Conservation (phyloP, 2,329 filamentous ascomycete species). For the Rosellinia necatrix region DNA sequence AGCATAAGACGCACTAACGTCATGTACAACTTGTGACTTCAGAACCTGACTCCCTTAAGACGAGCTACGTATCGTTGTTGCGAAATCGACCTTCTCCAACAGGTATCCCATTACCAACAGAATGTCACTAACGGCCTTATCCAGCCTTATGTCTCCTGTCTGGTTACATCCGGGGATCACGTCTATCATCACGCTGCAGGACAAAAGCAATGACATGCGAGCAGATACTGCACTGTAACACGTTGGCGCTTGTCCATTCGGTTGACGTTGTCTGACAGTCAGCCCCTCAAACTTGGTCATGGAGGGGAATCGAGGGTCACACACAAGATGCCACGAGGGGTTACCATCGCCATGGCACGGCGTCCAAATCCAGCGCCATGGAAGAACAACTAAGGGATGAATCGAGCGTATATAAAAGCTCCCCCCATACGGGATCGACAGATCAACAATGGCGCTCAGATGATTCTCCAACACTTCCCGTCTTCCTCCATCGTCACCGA, state of each 20-base stretch:
- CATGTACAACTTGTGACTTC: conserved; percentile 13
- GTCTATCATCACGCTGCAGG: conserved; percentile 7
- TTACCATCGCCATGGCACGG: conserved; percentile 9
- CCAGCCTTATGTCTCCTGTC: conserved; percentile 11
- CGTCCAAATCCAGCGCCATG: neutral
- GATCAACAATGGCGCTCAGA: too few species aligned
- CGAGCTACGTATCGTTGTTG: neutral
- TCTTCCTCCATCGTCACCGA: neutral
- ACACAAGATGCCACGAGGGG: conserved; percentile 13
- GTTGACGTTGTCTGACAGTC: neutral
- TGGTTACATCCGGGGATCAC: conserved; percentile 21
- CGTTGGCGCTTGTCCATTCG: neutral
- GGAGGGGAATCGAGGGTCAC: conserved; percentile 15
- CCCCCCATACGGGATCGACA: too few species aligned
- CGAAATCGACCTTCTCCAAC: conserved; percentile 20
- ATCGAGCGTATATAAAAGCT: too few species aligned
- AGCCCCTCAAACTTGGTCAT: conserved; percentile 8
- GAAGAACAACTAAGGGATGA: too few species aligned
- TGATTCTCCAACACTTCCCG: too few species aligned
- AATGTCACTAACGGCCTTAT: conserved; percentile 13
- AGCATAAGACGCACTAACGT: neutral
- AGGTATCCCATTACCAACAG: conserved; percentile 10
- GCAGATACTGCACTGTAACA: neutral
- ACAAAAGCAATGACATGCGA: neutral
- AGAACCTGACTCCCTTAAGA: conserved; percentile 4